Evolutionary conservation across 1,139 yeast species (phyloP).

Genomic region (Saccharomyces pastorianus): DNA sequence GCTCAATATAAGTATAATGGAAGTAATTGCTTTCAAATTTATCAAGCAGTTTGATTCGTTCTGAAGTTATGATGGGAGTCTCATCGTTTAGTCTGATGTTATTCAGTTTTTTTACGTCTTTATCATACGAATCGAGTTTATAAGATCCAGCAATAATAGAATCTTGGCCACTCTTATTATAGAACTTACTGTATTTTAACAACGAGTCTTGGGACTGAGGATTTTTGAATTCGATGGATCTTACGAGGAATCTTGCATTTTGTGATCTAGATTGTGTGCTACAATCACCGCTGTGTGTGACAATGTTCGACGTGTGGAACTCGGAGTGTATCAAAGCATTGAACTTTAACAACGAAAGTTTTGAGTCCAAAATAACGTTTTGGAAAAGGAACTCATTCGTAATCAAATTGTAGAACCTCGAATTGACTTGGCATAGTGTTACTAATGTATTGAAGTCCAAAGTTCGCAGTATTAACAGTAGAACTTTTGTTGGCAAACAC

Average conservation of each 20-base stretch:
- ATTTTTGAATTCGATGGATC: slow-evolving; percentile 24
- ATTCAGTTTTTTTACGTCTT: slow-evolving; percentile 1
- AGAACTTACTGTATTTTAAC: slow-evolving; percentile 26
- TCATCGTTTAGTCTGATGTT: slow-evolving; percentile 1
- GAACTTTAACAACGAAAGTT: slow-evolving; percentile 24
- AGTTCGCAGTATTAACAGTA: slow-evolving; percentile 17
- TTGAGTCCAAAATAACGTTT: slow-evolving; percentile 19
- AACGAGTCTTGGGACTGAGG: slow-evolving; percentile 31
- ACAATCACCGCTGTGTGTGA: slow-evolving; percentile 1
- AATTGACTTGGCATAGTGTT: slow-evolving; percentile 20
- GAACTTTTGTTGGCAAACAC: slow-evolving; percentile 15
- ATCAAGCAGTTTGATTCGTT: slow-evolving; percentile 8
- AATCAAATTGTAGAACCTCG: slow-evolving; percentile 19
- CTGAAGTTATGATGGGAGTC: slow-evolving; percentile 2
- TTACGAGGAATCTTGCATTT: slow-evolving; percentile 24
- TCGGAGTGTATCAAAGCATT: slow-evolving; percentile 28
- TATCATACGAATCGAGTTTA: slow-evolving; percentile 8
- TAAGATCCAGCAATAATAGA: slow-evolving; percentile 26
- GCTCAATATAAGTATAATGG: slow-evolving; percentile 32
- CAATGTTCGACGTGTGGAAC: slow-evolving; percentile 17
- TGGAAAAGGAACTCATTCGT: slow-evolving; percentile 23
- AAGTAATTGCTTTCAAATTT: slow-evolving; percentile 22
- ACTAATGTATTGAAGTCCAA: slow-evolving; percentile 20
- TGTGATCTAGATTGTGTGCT: slow-evolving; percentile 7
- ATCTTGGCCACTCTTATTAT: slow-evolving; percentile 11